These are phyloP conservation scores for Penicillium silybi DNA, from an alignment of 495 filamentous ascomycete species.

Conservation along the genomic window DNA sequence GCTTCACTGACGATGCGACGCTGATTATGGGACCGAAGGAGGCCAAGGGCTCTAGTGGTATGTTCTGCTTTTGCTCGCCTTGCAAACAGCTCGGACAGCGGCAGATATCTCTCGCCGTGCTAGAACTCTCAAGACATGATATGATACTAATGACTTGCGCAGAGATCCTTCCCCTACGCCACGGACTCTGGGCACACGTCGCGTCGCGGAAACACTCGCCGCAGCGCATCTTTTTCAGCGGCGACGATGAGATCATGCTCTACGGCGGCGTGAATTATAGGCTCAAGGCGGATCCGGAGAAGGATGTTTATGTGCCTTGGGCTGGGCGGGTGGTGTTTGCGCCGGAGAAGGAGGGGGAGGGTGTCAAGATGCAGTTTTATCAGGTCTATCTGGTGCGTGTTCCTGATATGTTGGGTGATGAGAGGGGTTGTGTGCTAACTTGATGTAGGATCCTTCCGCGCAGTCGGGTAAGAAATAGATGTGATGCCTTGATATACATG, in stretches of 20 bases:
- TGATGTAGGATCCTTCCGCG: constrained; percentile 33
- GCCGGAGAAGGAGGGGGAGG: constrained; percentile 33
- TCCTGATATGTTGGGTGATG: constrained; percentile 9
- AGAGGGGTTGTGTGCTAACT: constrained; percentile 5
- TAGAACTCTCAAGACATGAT: not conserved
- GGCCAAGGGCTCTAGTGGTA: constrained; percentile 49
- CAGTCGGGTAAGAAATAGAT: constrained; percentile 38
- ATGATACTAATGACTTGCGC: not conserved
- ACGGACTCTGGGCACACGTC: constrained; percentile 56
- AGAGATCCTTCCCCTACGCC: constrained; percentile 54
- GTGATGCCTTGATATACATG: not conserved
- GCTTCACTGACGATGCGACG: constrained; percentile 53
- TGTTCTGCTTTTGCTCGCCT: constrained; percentile 1
- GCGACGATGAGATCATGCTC: constrained; percentile 56
- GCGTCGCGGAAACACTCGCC: constrained; percentile 47
- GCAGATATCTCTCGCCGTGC: not conserved
- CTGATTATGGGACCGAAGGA: constrained; percentile 55
- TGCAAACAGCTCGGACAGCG: not conserved
- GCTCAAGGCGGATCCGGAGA: constrained; percentile 45
- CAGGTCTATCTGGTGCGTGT: constrained; percentile 60
- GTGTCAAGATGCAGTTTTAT: constrained; percentile 58
- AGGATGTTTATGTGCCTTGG: constrained; percentile 49
- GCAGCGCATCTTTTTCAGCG: constrained; percentile 50
- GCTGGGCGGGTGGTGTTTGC: constrained; percentile 52
- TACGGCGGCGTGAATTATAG: constrained; percentile 55